Base-by-base conservation (phyloP, 768 basidiomycete species). In the Termitomyces sp. region DNA sequence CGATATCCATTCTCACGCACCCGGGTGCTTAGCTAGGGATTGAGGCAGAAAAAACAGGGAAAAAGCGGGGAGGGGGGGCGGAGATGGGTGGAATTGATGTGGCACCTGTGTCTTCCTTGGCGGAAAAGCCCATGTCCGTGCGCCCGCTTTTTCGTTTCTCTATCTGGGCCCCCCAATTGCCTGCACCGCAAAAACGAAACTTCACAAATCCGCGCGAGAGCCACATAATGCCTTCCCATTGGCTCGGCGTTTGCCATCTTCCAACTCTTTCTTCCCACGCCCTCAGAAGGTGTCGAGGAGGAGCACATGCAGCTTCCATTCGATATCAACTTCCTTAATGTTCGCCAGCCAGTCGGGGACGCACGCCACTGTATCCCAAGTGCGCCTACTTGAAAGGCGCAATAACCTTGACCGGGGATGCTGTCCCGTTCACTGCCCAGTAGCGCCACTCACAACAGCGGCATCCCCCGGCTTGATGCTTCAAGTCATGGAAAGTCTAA, bases 241-340 rank as follows among this genome's bases (percentile, higher is more conserved):
- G 73, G 73, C 60, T 64, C 73, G 73, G 73, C 72, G 48, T 62
- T 70, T 70, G 59, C 73, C 73, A 73, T 73, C 72, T 72, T 73
- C 73, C 69, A 66, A n/a, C 48, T 12, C 6, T 31, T 20, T 26
- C 4, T 56, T 62, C 60, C 59, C 62, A 60, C 62, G 56, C 54
- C 24, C 26, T n/a, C 2, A 29, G 49, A 55, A 57, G 56, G 20
- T 50, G 46, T 3, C 18, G 48, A 45, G 49, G 49, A 57, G 56
- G 56, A 51, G 28, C 18, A 20, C n/a, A n/a, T n/a, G n/a, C n/a
- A n/a, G n/a, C n/a, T n/a, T n/a, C n/a, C n/a, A n/a, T n/a, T n/a
- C n/a, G n/a, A n/a, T n/a, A n/a, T n/a, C n/a, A n/a, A n/a, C n/a
- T n/a, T n/a, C n/a, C n/a, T n/a, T n/a, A n/a, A n/a, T n/a, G n/a